Base-by-base conservation (phyloP, 768 basidiomycete genomes). In the Pholiota conissans region DNA sequence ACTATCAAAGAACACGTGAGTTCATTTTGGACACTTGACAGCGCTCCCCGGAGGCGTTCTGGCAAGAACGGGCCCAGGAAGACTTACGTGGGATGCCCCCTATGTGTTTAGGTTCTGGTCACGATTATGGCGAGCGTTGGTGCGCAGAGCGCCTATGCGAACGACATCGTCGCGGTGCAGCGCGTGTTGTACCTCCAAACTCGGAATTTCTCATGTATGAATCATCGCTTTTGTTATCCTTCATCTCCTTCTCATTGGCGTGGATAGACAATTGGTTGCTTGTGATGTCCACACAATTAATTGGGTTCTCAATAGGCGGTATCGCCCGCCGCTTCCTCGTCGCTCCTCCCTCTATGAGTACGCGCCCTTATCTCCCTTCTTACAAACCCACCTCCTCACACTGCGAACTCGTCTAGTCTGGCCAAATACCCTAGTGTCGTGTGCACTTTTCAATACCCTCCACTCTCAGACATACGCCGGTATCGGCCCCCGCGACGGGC, bases 141-240 rank as follows among this genome's bases (percentile, higher is more conserved):
- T 72, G 84, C 86, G 1, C 78, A 79, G 50, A 75, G 74, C 56
- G 83, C 84, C 3, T 85, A 85, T 62, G 83, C 82, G 66, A 90
- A 88, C 7, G 89, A 91, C 60, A 84, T 91, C 39, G 67, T 90
- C 37, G 87, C 87, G 1, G 89, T 91, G 3, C 89, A 91, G 64
- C 75, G 83, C 37, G 83, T 87, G 0, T 88, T 79, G 63, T 93
- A 93, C 66, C 66, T 80, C 47, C 83, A 89, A 64, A 70, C 50
- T 0, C 84, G 79, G 60, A 79, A 72, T 62, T 89, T 89, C 58
- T 56, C 64, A 22, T 79, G 77, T 79, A 49, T 56, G 71, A 48
- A 45, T 13, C 20, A 14, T 18, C n/a, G n/a, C n/a, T n/a, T n/a
- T n/a, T 49, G 5, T 16, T n/a, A 14, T 16, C 22, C 24, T 20